Evolutionary conservation across 2,329 filamentous ascomycete genomes (phyloP), one percentile per base, ranked within the genome.

Genomic region (Thelonectria discophora): DNA sequence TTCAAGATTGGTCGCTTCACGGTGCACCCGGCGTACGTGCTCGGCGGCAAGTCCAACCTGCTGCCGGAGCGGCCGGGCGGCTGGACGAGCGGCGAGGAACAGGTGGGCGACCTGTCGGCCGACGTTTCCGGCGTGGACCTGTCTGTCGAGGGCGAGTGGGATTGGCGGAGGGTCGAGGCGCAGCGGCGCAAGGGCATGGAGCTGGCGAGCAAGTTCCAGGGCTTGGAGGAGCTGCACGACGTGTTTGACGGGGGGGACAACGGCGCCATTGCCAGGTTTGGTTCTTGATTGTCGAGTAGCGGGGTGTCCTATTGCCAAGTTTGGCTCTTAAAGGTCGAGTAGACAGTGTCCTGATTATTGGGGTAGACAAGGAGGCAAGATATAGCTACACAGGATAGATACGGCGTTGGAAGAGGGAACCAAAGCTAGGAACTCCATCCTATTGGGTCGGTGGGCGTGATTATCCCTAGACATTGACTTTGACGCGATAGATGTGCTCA

Each of bases 1-100:
- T 88, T 92, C 75, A 94, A 94, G 80, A 83, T 93, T 58, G 91
- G 90, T 1, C 83, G 94, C 21, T 82, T 95, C 71, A 98, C 94
- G 0, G 87, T 98, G 4, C 88, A 94, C 66, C 94, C 95, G 0
- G 90, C 93, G 68, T 82, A 91, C 48, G 82, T 94, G 8, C 81
- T 98, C 24, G 82, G 86, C 45, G 85, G 89, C 37, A 65, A 63
- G 20, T 90, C 89, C 51, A 88, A 88, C 1, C 80, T 97, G 74
- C 79, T 98, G 52, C 95, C 95, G 0, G 79, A 84, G 59, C 84
- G 88, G 49, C 92, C 93, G 0, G 88, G 85, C 11, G 89, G 88
- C 20, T 89, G 87, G 87, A 78, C 79, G 7, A 73, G 78, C 54
- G 81, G 81, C 15, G 78, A 79, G 30, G 74, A 77, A 43, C 80